These are phyloP conservation scores for Hymenoscyphus linearis DNA, from an alignment of 2,329 filamentous ascomycete genomes.

Conservation along the genomic window DNA sequence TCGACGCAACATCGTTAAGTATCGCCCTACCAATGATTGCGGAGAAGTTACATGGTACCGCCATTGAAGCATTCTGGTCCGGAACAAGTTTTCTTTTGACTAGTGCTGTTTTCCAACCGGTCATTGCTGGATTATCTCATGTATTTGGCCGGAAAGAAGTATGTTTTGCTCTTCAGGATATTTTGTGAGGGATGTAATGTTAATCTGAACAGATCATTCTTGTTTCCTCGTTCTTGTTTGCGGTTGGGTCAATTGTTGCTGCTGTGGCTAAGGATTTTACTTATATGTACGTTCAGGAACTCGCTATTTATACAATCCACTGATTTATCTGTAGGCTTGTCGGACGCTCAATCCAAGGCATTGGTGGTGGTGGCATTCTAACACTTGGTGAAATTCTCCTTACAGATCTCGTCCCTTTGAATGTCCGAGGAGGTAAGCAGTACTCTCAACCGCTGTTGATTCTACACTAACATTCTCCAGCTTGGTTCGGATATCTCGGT, in stretches of 20 bases:
- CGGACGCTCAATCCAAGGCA: conserved; percentile 42
- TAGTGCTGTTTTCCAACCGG: conserved; percentile 55
- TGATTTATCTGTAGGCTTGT: conserved; percentile 28
- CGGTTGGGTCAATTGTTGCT: conserved; percentile 36
- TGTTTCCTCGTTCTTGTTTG: conserved; percentile 32
- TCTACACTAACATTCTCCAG: conserved; percentile 4
- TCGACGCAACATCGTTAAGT: conserved; percentile 61
- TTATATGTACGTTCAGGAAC: conserved; percentile 21
- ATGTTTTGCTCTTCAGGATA: neutral
- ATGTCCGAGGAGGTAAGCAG: conserved; percentile 35
- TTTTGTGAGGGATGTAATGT: neutral
- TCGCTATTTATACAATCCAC: neutral
- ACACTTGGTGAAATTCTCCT: conserved; percentile 42
- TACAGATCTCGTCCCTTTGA: conserved; percentile 41
- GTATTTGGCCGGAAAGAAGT: conserved; percentile 38
- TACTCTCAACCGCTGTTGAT: conserved; percentile 7
- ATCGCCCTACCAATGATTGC: conserved; percentile 54
- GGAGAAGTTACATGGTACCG: conserved; percentile 44
- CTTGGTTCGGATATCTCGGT: conserved; percentile 34
- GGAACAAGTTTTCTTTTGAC: conserved; percentile 66
- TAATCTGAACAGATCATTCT: conserved; percentile 18
- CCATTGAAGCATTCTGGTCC: conserved; percentile 64
- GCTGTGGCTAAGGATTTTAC: conserved; percentile 36
- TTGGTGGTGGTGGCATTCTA: conserved; percentile 47
- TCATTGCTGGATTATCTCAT: conserved; percentile 35